Conservation (phyloP, 2,329 filamentous ascomycete genomes). For the Fusarium sterilihyphosum region DNA sequence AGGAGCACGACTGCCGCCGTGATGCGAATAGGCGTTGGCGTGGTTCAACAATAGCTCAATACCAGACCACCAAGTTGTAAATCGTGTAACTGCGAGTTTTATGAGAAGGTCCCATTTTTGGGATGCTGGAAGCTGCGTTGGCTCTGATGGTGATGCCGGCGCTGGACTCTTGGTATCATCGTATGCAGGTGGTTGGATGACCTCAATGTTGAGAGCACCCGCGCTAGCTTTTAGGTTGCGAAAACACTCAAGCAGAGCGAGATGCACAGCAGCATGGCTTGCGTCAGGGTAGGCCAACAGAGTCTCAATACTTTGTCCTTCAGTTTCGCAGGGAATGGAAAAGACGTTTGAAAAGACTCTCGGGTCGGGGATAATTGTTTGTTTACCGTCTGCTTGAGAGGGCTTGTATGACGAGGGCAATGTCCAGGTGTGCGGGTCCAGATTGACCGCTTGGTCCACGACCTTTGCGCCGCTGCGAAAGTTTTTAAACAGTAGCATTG, state of each 20-base stretch:
- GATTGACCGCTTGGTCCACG: background rate
- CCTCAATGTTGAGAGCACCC: background rate
- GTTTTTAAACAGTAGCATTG: conserved; percentile 13
- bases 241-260: conserved; percentile 27
- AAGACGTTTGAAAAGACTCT: conserved; percentile 15
- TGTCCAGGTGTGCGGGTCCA: conserved; percentile 22
- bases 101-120: conserved; percentile 28
- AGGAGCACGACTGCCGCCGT: conserved; percentile 8
- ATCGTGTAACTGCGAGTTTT: conserved; percentile 18
- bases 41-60: conserved; percentile 21
- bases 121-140: background rate
- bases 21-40: conserved; percentile 12
- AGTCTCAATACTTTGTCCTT: background rate
- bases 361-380: conserved; percentile 12
- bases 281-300: conserved; percentile 11
- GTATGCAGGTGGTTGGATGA: conserved; percentile 10
- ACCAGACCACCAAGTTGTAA: conserved; percentile 25
- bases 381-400: conserved; percentile 2
- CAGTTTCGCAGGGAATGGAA: background rate
- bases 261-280: conserved; percentile 25
- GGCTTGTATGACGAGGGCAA: conserved; percentile 16
- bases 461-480: conserved; percentile 3
- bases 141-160: background rate
- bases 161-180: background rate
- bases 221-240: conserved; percentile 10